Conservation (phyloP, 2,329 filamentous ascomycete species). For the Verticillium dahliae region DNA sequence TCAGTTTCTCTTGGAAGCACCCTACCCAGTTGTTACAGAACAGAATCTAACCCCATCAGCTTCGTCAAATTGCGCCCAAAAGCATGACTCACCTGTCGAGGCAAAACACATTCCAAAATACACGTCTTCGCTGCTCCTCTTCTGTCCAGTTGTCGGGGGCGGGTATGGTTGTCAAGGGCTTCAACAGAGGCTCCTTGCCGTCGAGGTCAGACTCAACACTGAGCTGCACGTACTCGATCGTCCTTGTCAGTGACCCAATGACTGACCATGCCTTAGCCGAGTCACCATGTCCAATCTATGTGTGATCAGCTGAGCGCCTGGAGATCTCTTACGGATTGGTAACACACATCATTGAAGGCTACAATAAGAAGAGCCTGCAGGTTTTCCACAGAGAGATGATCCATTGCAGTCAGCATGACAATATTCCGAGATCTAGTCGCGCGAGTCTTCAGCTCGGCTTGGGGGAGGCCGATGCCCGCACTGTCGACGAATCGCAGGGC, state of each 20-base stretch:
- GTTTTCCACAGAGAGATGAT: slow-evolving; percentile 26
- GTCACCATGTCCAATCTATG: slow-evolving; percentile 12
- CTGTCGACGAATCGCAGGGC: slow-evolving; percentile 17
- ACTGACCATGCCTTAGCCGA: slow-evolving; percentile 12
- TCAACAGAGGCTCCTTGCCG: slow-evolving; percentile 10
- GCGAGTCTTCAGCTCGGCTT: background rate
- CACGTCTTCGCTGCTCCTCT: slow-evolving; percentile 22
- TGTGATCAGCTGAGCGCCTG: background rate
- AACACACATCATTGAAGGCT: slow-evolving; percentile 26
- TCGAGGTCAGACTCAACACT: slow-evolving; percentile 12
- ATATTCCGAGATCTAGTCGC: slow-evolving; percentile 10
- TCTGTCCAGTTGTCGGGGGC: slow-evolving; percentile 23
- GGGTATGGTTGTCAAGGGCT: slow-evolving; percentile 19
- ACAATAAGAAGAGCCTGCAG: slow-evolving; percentile 29
- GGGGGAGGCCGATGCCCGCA: slow-evolving; percentile 9
- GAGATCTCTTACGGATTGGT: background rate
- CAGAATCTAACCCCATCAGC: slow-evolving; percentile 10
- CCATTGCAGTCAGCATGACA: slow-evolving; percentile 24
- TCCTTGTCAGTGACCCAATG: slow-evolving; percentile 11
- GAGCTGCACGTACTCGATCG: slow-evolving; percentile 12
- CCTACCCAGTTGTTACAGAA: slow-evolving; percentile 16
- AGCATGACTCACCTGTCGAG: slow-evolving; percentile 18
- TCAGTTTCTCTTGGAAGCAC: background rate
- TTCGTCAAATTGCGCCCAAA: background rate
- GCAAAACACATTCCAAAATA: slow-evolving; percentile 26